phyloP scores from a whole-genome alignment of 176 grass and related monocot genomes.

The Puya raimondii region DNA sequence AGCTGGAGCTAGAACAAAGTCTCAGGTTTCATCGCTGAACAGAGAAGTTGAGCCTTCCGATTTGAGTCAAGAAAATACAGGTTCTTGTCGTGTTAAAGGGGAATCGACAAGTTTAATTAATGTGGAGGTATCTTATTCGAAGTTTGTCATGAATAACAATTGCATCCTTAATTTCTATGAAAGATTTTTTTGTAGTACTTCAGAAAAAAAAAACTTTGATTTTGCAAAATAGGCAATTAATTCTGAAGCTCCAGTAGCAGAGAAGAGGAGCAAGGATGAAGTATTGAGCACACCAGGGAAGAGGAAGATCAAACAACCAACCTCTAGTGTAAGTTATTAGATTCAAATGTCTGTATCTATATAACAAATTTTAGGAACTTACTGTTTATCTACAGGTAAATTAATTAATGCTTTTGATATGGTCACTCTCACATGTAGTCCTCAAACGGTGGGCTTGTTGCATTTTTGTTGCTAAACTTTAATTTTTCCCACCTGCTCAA shows the following conservation, averaged over 20 bases:
- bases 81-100: not conserved
- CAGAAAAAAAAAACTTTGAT: not conserved
- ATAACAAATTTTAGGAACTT: no score
- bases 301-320: not conserved
- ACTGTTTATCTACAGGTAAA: no score
- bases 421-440: no score
- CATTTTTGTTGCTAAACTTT: no score
- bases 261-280: not conserved
- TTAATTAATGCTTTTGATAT: no score
- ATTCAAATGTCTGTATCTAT: not conserved
- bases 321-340: not conserved
- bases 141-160: not conserved
- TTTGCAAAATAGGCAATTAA: not conserved
- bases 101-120: not conserved
- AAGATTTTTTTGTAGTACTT: not conserved
- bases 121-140: not conserved
- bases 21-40: not conserved
- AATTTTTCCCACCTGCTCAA: no score
- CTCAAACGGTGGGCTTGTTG: no score
- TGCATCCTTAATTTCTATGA: not conserved
- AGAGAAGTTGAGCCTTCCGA: not conserved
- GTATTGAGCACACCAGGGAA: not conserved
- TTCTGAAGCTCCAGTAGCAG: not conserved
- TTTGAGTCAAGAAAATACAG: not conserved
- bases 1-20: not conserved